A percentile compares a stretch with the other conserved stretches of the same genome.
These are phyloP conservation scores for Lunasporangiospora selenospora DNA, from an alignment of 192 early-diverging fungal species.

Conservation along the genomic window DNA sequence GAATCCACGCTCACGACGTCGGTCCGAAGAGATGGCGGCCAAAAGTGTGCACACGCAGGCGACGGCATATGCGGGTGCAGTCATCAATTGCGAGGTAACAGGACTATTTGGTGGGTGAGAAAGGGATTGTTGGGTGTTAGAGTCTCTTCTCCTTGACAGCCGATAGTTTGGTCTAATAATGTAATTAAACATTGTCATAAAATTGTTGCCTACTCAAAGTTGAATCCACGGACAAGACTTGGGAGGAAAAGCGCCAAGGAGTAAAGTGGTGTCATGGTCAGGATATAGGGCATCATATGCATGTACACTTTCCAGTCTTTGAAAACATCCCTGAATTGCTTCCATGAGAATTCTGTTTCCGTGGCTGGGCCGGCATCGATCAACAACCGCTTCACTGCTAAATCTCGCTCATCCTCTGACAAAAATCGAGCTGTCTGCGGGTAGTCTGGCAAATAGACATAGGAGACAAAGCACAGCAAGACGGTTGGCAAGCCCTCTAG, in stretches of 20 bases:
- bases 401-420: constrained; percentile 45
- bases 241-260: constrained; percentile 73
- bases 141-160: too few species aligned
- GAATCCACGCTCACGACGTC: constrained; percentile 45
- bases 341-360: constrained; percentile 54
- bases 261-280: constrained; percentile 63
- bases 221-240: constrained; percentile 69
- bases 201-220: constrained; percentile 54
- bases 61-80: constrained; percentile 11
- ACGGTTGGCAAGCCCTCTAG: constrained; percentile 61
- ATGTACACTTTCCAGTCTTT: constrained; percentile 57
- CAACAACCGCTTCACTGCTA: constrained; percentile 41
- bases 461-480: constrained; percentile 24
- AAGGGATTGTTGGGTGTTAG: too few species aligned
- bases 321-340: constrained; percentile 52
- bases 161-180: too few species aligned
- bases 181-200: too few species aligned
- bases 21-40: constrained; percentile 46
- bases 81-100: constrained; percentile 26
- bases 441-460: constrained; percentile 50
- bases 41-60: constrained; percentile 25
- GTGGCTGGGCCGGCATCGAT: constrained; percentile 53
- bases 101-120: too few species aligned
- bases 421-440: constrained; percentile 54
- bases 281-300: constrained; percentile 63